phyloP scores from a whole-genome alignment of 345 rosid genomes.

The Toxicodendron radicans region DNA sequence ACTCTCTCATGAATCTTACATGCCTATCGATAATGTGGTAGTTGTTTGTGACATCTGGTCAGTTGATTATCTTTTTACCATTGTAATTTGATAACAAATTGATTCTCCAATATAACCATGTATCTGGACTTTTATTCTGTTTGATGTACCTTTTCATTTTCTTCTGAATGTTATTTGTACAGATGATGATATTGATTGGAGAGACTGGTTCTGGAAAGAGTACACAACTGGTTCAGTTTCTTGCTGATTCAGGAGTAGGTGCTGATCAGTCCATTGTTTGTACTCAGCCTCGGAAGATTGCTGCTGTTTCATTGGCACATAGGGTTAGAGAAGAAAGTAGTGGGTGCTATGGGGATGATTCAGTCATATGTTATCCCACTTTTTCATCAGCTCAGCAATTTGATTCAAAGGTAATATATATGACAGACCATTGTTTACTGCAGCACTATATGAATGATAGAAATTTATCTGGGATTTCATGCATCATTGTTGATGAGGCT shows the following conservation, averaged over 20 bases:
- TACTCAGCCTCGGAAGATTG: conserved; percentile 90
- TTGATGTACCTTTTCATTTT: neutral
- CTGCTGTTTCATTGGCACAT: conserved; percentile 66
- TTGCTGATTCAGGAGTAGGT: conserved; percentile 80
- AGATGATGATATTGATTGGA: conserved; percentile 79
- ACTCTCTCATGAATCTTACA: no score
- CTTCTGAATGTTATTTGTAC: conserved; percentile 20
- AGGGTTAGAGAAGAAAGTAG: conserved; percentile 79
- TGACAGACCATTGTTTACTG: conserved; percentile 85
- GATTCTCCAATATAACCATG: neutral
- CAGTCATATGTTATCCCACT: conserved; percentile 50
- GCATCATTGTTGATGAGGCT: conserved; percentile 85
- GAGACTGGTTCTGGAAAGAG: conserved; percentile 98
- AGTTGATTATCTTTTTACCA: neutral
- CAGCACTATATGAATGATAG: conserved; percentile 69
- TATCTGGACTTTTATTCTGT: neutral
- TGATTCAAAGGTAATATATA: conserved; percentile 60
- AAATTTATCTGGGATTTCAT: conserved; percentile 73
- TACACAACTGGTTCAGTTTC: conserved; percentile 88
- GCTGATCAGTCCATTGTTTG: conserved; percentile 62
- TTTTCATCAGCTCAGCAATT: conserved; percentile 59
- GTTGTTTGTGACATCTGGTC: neutral
- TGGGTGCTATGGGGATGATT: conserved; percentile 61
- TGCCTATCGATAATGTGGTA: neutral
- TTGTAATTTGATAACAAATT: neutral